Evolutionary conservation across 2,329 filamentous ascomycete species (phyloP).

Genomic region (Neofusicoccum parvum): DNA sequence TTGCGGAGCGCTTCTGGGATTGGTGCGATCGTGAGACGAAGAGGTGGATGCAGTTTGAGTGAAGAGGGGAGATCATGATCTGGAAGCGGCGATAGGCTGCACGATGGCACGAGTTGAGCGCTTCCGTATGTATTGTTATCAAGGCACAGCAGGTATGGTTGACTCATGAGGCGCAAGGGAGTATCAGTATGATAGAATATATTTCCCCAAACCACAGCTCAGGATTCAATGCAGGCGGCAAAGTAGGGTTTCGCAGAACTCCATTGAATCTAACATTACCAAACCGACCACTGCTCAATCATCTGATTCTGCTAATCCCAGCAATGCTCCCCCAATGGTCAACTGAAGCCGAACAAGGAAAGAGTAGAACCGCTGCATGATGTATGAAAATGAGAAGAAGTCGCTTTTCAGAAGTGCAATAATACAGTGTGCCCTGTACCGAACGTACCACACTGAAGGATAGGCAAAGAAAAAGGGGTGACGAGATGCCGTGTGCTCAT

Average conservation of each 20-base stretch:
- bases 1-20: slow-evolving; percentile 44
- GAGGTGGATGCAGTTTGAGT: slow-evolving; percentile 26
- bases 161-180: background rate
- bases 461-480: background rate
- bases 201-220: too few species aligned
- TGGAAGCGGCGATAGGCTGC: too few species aligned
- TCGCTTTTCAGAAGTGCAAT: slow-evolving; percentile 18
- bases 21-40: slow-evolving; percentile 41
- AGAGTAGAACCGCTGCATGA: slow-evolving; percentile 8
- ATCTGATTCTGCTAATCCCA: background rate
- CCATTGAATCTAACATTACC: slow-evolving; percentile 10
- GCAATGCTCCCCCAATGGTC: slow-evolving; percentile 1
- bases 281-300: background rate
- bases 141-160: background rate
- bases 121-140: background rate
- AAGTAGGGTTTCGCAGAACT: background rate
- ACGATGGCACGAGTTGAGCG: too few species aligned
- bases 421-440: slow-evolving; percentile 10
- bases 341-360: slow-evolving; percentile 1
- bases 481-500: slow-evolving; percentile 14
- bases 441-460: slow-evolving; percentile 12
- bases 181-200: background rate
- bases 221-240: too few species aligned
- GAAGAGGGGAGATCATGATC: too few species aligned
- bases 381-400: background rate